phyloP scores from a whole-genome alignment of 495 filamentous ascomycete genomes.

The Lasiosphaeria hispida region DNA sequence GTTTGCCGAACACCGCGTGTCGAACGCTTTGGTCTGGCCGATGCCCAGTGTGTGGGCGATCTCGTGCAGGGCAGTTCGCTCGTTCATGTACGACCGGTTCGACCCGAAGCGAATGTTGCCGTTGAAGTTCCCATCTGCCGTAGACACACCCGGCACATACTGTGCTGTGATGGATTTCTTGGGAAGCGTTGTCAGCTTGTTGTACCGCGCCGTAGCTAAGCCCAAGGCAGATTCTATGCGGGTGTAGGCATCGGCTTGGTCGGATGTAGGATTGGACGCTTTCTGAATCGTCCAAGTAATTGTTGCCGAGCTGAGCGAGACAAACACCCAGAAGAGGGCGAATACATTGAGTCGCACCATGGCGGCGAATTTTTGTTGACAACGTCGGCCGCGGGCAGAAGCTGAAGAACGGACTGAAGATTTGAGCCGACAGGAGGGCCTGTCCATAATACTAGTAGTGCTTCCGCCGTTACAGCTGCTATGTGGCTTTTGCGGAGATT shows the following conservation, averaged over 20 bases:
- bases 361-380: background rate
- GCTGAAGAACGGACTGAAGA: background rate
- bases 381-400: background rate
- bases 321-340: slow-evolving; percentile 22
- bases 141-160: slow-evolving; percentile 40
- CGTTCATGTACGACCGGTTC: slow-evolving; percentile 44
- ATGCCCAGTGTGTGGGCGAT: slow-evolving; percentile 44
- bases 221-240: slow-evolving; percentile 39
- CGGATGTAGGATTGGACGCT: slow-evolving; percentile 31
- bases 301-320: slow-evolving; percentile 26
- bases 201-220: slow-evolving; percentile 36
- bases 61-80: slow-evolving; percentile 47
- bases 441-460: background rate
- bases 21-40: slow-evolving; percentile 39
- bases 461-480: no score
- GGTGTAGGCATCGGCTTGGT: slow-evolving; percentile 40
- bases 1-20: slow-evolving; percentile 32
- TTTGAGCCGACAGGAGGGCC: background rate
- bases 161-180: slow-evolving; percentile 35
- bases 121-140: slow-evolving; percentile 43
- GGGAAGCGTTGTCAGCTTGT: slow-evolving; percentile 27
- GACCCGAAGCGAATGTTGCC: slow-evolving; percentile 45
- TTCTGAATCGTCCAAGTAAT: slow-evolving; percentile 34
- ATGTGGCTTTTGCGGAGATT: background rate
- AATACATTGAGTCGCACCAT: slow-evolving; percentile 34